phyloP scores from a whole-genome alignment of 1,284 basidiomycete species.

The Ustanciosporium gigantosporum region DNA sequence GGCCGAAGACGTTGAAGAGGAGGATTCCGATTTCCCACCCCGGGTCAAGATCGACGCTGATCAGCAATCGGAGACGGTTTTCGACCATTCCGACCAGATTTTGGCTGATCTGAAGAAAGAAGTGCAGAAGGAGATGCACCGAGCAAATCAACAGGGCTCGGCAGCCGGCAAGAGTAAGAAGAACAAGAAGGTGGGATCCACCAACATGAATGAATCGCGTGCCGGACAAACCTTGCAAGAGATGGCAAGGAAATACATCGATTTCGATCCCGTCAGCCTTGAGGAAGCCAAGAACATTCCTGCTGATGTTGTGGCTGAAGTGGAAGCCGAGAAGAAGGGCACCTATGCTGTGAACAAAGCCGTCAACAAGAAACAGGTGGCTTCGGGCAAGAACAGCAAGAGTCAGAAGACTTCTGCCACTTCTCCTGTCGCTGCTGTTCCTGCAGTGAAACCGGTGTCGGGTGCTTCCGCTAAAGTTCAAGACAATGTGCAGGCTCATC shows the following conservation, averaged over 20 bases:
- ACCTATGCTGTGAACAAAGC: slow-evolving; percentile 2
- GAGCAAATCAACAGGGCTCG: slow-evolving; percentile 14
- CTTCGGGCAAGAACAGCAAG: slow-evolving; percentile 1
- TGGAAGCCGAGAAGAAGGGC: slow-evolving; percentile 24
- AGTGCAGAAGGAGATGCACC: slow-evolving; percentile 32
- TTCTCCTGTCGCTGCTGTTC: too few relatives aligned
- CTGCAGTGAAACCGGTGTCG: neutral
- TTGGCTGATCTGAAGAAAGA: slow-evolving; percentile 23
- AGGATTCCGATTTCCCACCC: slow-evolving; percentile 48
- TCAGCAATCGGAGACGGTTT: slow-evolving; percentile 16
- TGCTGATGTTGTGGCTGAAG: slow-evolving; percentile 25
- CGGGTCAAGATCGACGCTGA: slow-evolving; percentile 28
- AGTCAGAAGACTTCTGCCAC: neutral
- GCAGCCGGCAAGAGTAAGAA: slow-evolving; percentile 4
- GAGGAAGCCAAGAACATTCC: slow-evolving; percentile 29
- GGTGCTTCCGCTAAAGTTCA: slow-evolving; percentile 8
- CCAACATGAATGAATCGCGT: slow-evolving; percentile 38
- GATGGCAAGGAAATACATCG: slow-evolving; percentile 53
- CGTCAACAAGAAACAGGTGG: neutral
- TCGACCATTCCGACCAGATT: slow-evolving; percentile 34
- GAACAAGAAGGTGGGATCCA: slow-evolving; percentile 1
- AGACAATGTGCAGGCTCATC: slow-evolving; percentile 1
- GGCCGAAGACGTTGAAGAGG: slow-evolving; percentile 53
- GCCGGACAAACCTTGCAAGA: slow-evolving; percentile 49
- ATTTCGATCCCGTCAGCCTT: slow-evolving; percentile 50